Evolutionary conservation across 2,329 filamentous ascomycete genomes (phyloP), one percentile per base, ranked within the genome.

Genomic region (Phaeosphaeria sp.): DNA sequence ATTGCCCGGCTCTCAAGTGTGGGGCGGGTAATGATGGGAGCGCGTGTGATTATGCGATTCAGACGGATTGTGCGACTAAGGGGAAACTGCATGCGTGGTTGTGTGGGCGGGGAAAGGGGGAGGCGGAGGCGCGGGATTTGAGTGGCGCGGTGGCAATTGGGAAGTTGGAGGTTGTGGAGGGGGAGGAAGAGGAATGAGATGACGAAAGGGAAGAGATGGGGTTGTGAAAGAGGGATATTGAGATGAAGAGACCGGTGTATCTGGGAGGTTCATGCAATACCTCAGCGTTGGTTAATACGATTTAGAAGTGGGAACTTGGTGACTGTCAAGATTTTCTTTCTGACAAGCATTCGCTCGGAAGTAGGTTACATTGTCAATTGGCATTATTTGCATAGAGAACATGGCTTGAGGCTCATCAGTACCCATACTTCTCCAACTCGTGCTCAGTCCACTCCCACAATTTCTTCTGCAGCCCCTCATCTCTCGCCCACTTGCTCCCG

Each of bases 361-460:
- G 30, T 11, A 36, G 11, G 13, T 3, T 15, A 3, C 6, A 36
- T 3, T 15, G 9, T 36, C 13, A 11, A 3, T 36, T 11, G 30
- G 3, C 7, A 36, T 15, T 6, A 36, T 3, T 36, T 3, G 13
- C 13, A 11, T 11, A 36, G 9, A 36, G 3, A 36, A 36, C 30
- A 13, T 11, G 13, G 13, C 30, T 13, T 30, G 11, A 36, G 7
- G 13, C 13, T 36, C 13, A 7, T 43, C 41, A 75, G 62, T 71
- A 74, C 25, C 74, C 74, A 63, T 74, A 65, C 56, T 64, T 74
- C 42, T 56, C 58, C 33, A 78, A 57, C 57, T 78, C 73, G 2
- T 46, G 65, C 55, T 78, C 76, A 0, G 74, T 77, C 59, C 66
- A 78, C 59, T 77, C 74, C 74, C 74, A 78, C 30, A 78, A 54